Base-by-base conservation (phyloP, 2,329 filamentous ascomycete genomes). In the Penicillium vulpinum region DNA sequence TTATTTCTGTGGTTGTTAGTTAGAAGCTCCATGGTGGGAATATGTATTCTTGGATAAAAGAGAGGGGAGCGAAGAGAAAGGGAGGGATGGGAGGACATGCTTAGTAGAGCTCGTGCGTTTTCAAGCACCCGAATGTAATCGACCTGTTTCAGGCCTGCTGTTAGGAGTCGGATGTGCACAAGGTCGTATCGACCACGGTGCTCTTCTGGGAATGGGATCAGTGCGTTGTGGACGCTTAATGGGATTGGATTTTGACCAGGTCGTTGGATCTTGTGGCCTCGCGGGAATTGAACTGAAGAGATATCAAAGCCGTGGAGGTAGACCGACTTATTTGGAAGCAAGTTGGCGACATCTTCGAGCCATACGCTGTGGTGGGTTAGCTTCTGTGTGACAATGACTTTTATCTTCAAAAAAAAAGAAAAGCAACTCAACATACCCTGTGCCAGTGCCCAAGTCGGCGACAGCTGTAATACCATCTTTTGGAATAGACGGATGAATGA, bases 261-360 rank as follows among this genome's bases (percentile, higher is more conserved):
- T 24, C 66, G 62, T 1, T 45, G 24, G 26, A 67, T 53, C 39
- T 62, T 52, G 31, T 56, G 38, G 5, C 21, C 41, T 0, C 56
- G 44, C 22, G 67, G 66, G 49, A 66, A 72, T 26, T 73, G 72
- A 5, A 58, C 58, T 3, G 60, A 31, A 13, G 71, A 73, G 35
- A 73, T 69, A 46, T 72, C 71, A 50, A 73, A 72, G 33, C 68
- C 69, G 18, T 70, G 66, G 13, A 65, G 61, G 26, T 61, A 61
- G 44, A 54, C 57, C 11, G 38, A 51, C 11, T 58, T 36, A 15
- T 53, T 55, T 16, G 51, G 55, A 10, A 44, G 41, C 18, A 18
- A 31, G n/a, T 44, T 47, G 36, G 54, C 58, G 28, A 63, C 39
- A 28, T 63, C 62, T 18, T 48, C 52, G 7, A 72, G 63, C 69